Percentiles rank a stretch among this genome's conserved stretches.
These are phyloP conservation scores for Sporothrix inflata DNA, from an alignment of 2,329 filamentous ascomycete genomes.

Conservation along the genomic window DNA sequence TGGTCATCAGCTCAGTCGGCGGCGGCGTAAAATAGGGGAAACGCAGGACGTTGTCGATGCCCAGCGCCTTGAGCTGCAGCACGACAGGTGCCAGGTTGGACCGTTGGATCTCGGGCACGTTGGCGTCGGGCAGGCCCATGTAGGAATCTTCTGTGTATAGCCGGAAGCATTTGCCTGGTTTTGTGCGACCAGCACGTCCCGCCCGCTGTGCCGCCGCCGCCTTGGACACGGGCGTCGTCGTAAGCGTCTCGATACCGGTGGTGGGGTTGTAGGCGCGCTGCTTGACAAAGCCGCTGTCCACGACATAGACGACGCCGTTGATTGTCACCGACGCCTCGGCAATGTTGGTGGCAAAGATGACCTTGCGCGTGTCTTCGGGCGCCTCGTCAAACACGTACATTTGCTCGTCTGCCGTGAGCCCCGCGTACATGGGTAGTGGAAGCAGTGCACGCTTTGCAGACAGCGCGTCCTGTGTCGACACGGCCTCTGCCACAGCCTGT, in stretches of 20 bases:
- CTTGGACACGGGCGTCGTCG: slow-evolving; percentile 80
- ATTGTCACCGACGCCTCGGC: slow-evolving; percentile 96
- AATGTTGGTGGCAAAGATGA: slow-evolving; percentile 93
- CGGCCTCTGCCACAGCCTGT: slow-evolving; percentile 76
- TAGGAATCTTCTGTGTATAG: slow-evolving; percentile 82
- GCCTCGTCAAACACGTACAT: slow-evolving; percentile 92
- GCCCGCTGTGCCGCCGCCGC: slow-evolving; percentile 91
- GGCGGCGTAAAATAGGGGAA: slow-evolving; percentile 90
- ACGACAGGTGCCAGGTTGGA: slow-evolving; percentile 87
- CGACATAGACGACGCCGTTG: slow-evolving; percentile 84
- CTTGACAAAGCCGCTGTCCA: slow-evolving; percentile 92
- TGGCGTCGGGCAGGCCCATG: slow-evolving; percentile 66
- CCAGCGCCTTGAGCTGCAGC: slow-evolving; percentile 89
- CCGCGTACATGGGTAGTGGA: slow-evolving; percentile 83
- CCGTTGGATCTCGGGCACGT: slow-evolving; percentile 87
- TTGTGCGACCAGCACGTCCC: slow-evolving; percentile 86
- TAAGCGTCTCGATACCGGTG: slow-evolving; percentile 86
- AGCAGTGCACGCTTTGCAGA: slow-evolving; percentile 58
- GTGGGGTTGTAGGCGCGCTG: slow-evolving; percentile 80
- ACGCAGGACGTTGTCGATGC: slow-evolving; percentile 89
- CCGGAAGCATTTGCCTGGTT: slow-evolving; percentile 89
- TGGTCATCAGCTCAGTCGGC: slow-evolving; percentile 79
- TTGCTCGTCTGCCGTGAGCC: slow-evolving; percentile 85
- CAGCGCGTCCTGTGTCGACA: slow-evolving; percentile 58
- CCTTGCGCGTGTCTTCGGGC: slow-evolving; percentile 80